Conservation (phyloP, 2,329 filamentous ascomycete genomes). For the Oidium heveae region DNA sequence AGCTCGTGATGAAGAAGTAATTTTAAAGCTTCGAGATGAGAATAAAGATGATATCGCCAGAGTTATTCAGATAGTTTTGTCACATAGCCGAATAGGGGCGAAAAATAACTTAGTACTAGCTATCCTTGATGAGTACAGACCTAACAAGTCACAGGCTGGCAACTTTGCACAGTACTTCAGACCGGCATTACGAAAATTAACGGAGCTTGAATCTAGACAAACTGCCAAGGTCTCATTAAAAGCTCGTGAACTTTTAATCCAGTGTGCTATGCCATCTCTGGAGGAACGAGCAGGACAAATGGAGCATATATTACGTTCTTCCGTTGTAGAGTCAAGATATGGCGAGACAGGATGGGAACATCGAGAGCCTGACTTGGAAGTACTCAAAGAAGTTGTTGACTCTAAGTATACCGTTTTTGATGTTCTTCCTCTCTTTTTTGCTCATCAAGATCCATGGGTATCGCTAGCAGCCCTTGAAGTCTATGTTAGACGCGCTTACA, state of each 20-base stretch:
- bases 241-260: slow-evolving; percentile 89
- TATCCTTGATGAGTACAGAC: slow-evolving; percentile 79
- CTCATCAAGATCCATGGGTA: slow-evolving; percentile 82
- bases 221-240: slow-evolving; percentile 91
- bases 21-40: slow-evolving; percentile 81
- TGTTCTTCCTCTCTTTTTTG: slow-evolving; percentile 85
- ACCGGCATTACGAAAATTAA: slow-evolving; percentile 56
- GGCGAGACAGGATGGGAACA: slow-evolving; percentile 95
- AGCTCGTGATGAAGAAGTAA: slow-evolving; percentile 74
- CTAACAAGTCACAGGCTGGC: slow-evolving; percentile 74
- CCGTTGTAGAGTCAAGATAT: slow-evolving; percentile 89
- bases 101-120: slow-evolving; percentile 89
- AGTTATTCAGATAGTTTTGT: slow-evolving; percentile 74
- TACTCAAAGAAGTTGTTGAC: slow-evolving; percentile 94
- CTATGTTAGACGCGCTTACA: slow-evolving; percentile 87
- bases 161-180: slow-evolving; percentile 78
- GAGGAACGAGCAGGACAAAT: slow-evolving; percentile 90
- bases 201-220: slow-evolving; percentile 64
- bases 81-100: slow-evolving; percentile 71
- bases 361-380: slow-evolving; percentile 65
- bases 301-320: slow-evolving; percentile 93
- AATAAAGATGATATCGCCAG: slow-evolving; percentile 77
- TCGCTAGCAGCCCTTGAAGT: slow-evolving; percentile 83
- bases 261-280: slow-evolving; percentile 83
- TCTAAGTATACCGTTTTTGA: slow-evolving; percentile 98